Evolutionary conservation across 2,329 filamentous ascomycete species (phyloP).

Genomic region (Colletotrichum tabaci): DNA sequence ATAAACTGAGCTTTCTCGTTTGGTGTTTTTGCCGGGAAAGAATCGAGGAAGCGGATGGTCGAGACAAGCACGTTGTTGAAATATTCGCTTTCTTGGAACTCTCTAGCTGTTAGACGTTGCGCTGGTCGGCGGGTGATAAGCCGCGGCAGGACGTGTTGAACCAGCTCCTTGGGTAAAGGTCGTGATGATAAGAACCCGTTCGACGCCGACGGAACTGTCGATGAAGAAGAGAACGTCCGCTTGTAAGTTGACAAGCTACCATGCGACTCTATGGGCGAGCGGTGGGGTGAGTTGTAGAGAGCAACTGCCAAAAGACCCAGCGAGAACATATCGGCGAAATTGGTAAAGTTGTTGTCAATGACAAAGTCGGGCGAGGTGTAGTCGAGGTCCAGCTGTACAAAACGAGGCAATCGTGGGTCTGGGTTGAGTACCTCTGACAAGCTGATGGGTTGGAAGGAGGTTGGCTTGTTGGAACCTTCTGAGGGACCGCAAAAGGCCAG

Average conservation of each 20-base stretch:
- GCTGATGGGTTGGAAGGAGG: slow-evolving; percentile 84
- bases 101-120: slow-evolving; percentile 87
- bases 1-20: slow-evolving; percentile 94
- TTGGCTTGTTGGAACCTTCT: slow-evolving; percentile 80
- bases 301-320: slow-evolving; percentile 90
- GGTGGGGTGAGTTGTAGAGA: slow-evolving; percentile 94
- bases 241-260: slow-evolving; percentile 89
- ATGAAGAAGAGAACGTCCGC: slow-evolving; percentile 83
- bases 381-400: slow-evolving; percentile 91
- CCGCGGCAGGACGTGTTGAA: slow-evolving; percentile 82
- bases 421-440: slow-evolving; percentile 88
- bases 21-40: slow-evolving; percentile 90
- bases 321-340: slow-evolving; percentile 93
- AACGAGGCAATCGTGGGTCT: slow-evolving; percentile 84
- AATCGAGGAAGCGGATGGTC: slow-evolving; percentile 94
- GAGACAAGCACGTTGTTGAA: slow-evolving; percentile 98
- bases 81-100: slow-evolving; percentile 95
- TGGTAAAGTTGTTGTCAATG: slow-evolving; percentile 88
- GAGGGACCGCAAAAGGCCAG: slow-evolving; percentile 89
- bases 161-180: slow-evolving; percentile 84
- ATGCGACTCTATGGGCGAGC: slow-evolving; percentile 86
- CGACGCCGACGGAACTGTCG: slow-evolving; percentile 80
- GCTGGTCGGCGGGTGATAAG: slow-evolving; percentile 91
- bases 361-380: slow-evolving; percentile 96
- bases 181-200: slow-evolving; percentile 90